Base-by-base conservation (phyloP, 495 filamentous ascomycete genomes). In the Penicillium steckii region DNA sequence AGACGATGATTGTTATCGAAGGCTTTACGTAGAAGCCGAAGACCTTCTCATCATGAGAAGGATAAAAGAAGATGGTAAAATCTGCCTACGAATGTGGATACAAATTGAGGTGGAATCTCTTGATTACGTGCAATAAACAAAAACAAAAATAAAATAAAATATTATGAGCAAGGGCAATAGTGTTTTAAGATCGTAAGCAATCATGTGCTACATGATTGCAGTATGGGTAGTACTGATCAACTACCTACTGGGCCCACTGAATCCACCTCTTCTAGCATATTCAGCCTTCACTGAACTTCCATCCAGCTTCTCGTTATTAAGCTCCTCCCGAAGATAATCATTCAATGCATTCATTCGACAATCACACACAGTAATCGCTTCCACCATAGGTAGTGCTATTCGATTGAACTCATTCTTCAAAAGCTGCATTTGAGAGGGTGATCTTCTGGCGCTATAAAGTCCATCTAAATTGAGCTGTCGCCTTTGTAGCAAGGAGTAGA, bases 401-500 rank as follows among this genome's bases (percentile, higher is more conserved):
- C 8, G 10, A 37, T 37, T 37, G n/a, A 37, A 37, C 4, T 41
- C 38, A 41, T 22, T 19, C 23, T 22, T 8, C 18, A 22, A 41
- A 4, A 41, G 18, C 1, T 23, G 8, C 5, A 13, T 23, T 13
- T 23, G 18, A 6, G 18, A 38, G 17, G 38, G 9, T 23, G 18
- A 41, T 21, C 38, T 21, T 3, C 18, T 24, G 7, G 6, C 21
- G 5, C 25, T 18, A 13, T 53, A 5, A 37, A n/a, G n/a, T 17
- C 4, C 30, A 17, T 46, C 18, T 30, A 60, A 19, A 2, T 33
- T 46, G 12, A 59, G 21, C 26, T 66, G 60, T 4, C 30, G 27
- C 17, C 35, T 41, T 8, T 43, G 49, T 23, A 63, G 30, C 5
- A 57, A 32, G 12, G 44, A 33, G 42, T 59, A 66, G 29, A 66